phyloP scores from a whole-genome alignment of 2,329 filamentous ascomycete species.

The Pseudofabraea citricarpa region DNA sequence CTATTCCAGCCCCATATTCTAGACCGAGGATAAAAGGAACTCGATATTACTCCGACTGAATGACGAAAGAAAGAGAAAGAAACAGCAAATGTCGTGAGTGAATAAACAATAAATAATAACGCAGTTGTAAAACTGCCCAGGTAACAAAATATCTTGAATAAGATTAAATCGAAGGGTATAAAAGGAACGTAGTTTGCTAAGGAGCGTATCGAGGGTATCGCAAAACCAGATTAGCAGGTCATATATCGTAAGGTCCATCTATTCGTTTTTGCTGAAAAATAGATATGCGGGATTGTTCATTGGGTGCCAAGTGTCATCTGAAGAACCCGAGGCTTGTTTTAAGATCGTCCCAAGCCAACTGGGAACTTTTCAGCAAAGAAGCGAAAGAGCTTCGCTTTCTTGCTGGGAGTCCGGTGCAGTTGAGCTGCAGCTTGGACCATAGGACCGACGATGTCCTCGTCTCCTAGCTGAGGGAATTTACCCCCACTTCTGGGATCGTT shows the following conservation, averaged over 20 bases:
- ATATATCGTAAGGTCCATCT: neutral
- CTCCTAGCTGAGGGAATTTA: conserved; percentile 84
- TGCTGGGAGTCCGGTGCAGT: conserved; percentile 24
- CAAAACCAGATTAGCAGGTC: neutral
- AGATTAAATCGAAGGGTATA: conserved; percentile 4
- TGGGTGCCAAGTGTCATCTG: neutral
- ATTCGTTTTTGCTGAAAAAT: neutral
- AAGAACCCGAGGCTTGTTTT: conserved; percentile 1
- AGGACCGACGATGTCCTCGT: conserved; percentile 89
- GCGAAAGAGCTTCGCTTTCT: conserved; percentile 26
- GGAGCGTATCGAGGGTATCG: conserved; percentile 20
- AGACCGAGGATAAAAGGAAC: neutral
- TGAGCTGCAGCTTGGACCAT: conserved; percentile 49
- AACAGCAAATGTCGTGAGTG: too few species aligned
- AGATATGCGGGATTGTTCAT: neutral
- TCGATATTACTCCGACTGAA: neutral
- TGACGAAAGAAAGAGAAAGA: too few species aligned
- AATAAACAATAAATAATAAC: too few species aligned
- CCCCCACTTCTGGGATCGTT: conserved; percentile 62
- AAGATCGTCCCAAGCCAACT: conserved; percentile 21
- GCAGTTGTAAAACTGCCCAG: too few species aligned
- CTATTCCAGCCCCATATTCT: neutral
- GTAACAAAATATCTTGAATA: conserved; percentile 10
- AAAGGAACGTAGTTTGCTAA: conserved; percentile 22
- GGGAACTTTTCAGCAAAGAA: conserved; percentile 30